Conservation (phyloP, 208 protist genomes). For the Trypanosomatidae sp. region DNA sequence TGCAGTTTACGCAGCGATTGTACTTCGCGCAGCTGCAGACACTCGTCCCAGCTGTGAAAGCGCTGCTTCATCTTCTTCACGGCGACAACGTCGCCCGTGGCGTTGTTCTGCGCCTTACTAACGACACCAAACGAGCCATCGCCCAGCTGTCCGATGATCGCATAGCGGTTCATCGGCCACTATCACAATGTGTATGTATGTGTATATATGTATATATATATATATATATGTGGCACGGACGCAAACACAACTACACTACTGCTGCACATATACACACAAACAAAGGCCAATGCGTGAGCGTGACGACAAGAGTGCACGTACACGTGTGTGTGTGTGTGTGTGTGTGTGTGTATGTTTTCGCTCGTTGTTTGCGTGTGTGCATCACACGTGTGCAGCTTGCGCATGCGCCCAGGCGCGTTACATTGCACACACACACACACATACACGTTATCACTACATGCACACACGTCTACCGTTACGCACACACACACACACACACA, state of each 20-base stretch:
- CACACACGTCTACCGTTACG: too few relatives aligned
- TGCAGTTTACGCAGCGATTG: conserved; percentile 92
- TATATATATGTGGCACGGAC: neutral
- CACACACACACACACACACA: too few relatives aligned
- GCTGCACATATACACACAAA: neutral
- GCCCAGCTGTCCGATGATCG: conserved; percentile 90
- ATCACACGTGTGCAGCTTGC: too few relatives aligned
- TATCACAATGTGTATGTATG: conserved; percentile 3
- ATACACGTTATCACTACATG: neutral
- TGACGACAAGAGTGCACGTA: conserved; percentile 2
- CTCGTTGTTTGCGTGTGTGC: too few relatives aligned
- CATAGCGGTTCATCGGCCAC: conserved; percentile 89
- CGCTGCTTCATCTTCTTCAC: conserved; percentile 99
- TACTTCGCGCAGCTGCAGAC: conserved; percentile 93
- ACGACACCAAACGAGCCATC: conserved; percentile 97
- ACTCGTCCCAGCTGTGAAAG: conserved; percentile 97
- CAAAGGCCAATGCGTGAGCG: neutral
- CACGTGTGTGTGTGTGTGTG: neutral
- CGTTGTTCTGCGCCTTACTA: conserved; percentile 83
- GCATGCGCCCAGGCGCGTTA: too few relatives aligned
- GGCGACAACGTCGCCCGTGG: conserved; percentile 92
- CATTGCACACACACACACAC: too few relatives aligned
- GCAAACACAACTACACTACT: neutral
- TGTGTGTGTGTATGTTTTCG: neutral
- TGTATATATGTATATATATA: neutral